Evolutionary conservation across 2,329 filamentous ascomycete species (phyloP), one percentile per base, ranked within the genome.

Genomic region (Eutypa lata): DNA sequence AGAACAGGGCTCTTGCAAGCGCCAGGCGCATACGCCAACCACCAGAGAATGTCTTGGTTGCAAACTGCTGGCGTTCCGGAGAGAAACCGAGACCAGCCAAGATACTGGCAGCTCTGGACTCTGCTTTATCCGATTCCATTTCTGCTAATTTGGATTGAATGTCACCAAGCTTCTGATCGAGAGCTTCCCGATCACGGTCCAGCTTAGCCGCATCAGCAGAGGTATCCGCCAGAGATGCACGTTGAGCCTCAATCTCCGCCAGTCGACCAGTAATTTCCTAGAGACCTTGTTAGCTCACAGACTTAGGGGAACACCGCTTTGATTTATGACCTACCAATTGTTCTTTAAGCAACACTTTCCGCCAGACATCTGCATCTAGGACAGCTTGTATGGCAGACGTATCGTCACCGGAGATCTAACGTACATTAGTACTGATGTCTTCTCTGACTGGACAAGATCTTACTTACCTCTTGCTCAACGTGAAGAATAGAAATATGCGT

Each of bases 11-110:
- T 81, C 94, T 82, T 13, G 94, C 94, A 57, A 99, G 81, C 14
- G 94, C 94, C 66, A 99, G 77, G 78, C 94, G 88, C 94, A 99
- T 99, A 74, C 94, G 87, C 94, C 94, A 99, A 88, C 94, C 94
- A 81, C 94, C 94, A 50, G 94, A 99, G 76, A 99, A 99, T 5
- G 93, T 97, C 80, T 90, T 97, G 51, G 94, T 99, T 16, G 94
- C 88, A 68, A 83, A 91, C 63, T 96, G 89, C 68, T 99, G 94
- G 59, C 91, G 83, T 72, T 97, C 94, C 19, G 90, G 72, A 0
- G 94, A 97, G 82, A 99, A 99, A 63, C 94, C 94, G 53, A 99
- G 86, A 83, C 94, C 94, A 54, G 94, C 93, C 50, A 99, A 80
- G 67, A 99, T 99, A 73, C 90, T 97, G 48, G 94, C 94, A 46